Evolutionary conservation across 805 yeast species (phyloP).

Genomic region (Barnettozyma pratensis): DNA sequence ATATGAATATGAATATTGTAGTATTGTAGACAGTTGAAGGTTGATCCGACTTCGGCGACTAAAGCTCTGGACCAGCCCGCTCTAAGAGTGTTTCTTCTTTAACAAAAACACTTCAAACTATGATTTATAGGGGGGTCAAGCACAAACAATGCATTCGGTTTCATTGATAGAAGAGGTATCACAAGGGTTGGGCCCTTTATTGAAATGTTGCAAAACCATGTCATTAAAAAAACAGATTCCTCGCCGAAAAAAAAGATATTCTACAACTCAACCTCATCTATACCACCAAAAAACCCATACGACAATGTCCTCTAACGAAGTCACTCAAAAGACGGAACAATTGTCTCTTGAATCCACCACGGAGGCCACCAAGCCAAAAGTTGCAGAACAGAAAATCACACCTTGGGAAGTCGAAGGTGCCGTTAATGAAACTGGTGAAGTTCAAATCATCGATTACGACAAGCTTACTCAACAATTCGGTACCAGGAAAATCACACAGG

Average conservation of each 20-base stretch:
- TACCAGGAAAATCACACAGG: slow-evolving; percentile 64
- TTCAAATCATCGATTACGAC: slow-evolving; percentile 89
- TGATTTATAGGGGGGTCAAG: too few species aligned
- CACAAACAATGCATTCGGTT: too few species aligned
- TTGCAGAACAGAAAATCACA: slow-evolving; percentile 42
- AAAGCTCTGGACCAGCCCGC: too few species aligned
- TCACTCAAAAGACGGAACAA: slow-evolving; percentile 3
- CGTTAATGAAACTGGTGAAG: slow-evolving; percentile 81
- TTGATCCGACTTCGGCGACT: too few species aligned
- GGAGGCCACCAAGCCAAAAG: neutral
- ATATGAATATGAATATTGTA: too few species aligned
- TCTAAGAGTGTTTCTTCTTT: too few species aligned
- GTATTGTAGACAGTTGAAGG: too few species aligned
- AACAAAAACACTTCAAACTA: too few species aligned
- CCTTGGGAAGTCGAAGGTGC: slow-evolving; percentile 99
- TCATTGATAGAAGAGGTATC: too few species aligned
- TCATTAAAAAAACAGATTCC: too few species aligned
- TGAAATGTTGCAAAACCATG: too few species aligned
- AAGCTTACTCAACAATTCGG: slow-evolving; percentile 86
- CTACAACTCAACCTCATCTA: neutral
- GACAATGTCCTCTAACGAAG: slow-evolving; percentile 8
- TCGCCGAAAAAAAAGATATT: neutral
- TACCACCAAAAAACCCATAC: neutral
- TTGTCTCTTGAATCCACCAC: neutral
- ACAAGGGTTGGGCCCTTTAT: too few species aligned